These are phyloP conservation scores for Suillus subaureus DNA, from an alignment of 768 basidiomycete genomes.

Conservation along the genomic window DNA sequence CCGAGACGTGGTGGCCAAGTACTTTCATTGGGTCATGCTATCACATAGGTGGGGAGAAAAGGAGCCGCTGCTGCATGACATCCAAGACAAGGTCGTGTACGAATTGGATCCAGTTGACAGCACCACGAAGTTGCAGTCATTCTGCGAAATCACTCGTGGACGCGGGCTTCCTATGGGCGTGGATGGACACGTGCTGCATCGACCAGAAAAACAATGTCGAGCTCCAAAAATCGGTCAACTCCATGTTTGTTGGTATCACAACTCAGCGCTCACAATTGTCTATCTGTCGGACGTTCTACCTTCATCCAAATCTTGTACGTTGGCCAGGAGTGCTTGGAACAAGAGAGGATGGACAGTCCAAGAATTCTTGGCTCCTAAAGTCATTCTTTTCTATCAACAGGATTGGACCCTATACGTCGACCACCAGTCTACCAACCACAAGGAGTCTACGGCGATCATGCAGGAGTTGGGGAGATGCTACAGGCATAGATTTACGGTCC, in stretches of 20 bases:
- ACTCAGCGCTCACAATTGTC: conserved; percentile 27
- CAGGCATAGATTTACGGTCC: neutral
- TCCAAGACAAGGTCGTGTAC: conserved; percentile 21
- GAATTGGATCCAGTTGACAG: conserved; percentile 11
- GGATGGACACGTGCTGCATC: conserved; percentile 33
- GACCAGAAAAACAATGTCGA: conserved; percentile 24
- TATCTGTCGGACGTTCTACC: conserved; percentile 25
- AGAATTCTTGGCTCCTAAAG: conserved; percentile 27
- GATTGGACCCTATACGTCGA: conserved; percentile 19
- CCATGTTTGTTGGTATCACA: conserved; percentile 32
- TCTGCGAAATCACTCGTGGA: conserved; percentile 30
- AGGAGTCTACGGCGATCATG: neutral
- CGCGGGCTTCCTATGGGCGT: conserved; percentile 31
- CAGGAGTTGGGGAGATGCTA: neutral
- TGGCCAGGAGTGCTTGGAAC: conserved; percentile 17
- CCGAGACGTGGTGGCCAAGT: conserved; percentile 18
- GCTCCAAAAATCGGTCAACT: conserved; percentile 30
- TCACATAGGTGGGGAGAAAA: conserved; percentile 27
- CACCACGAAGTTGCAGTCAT: conserved; percentile 27
- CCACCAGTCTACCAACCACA: neutral
- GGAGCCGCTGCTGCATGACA: conserved; percentile 21
- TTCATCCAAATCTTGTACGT: neutral
- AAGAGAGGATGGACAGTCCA: conserved; percentile 31
- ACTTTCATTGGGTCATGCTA: conserved; percentile 29
- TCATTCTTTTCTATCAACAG: conserved; percentile 28